phyloP scores from a whole-genome alignment of 257 asterid genomes.

The Fraxinus americana region DNA sequence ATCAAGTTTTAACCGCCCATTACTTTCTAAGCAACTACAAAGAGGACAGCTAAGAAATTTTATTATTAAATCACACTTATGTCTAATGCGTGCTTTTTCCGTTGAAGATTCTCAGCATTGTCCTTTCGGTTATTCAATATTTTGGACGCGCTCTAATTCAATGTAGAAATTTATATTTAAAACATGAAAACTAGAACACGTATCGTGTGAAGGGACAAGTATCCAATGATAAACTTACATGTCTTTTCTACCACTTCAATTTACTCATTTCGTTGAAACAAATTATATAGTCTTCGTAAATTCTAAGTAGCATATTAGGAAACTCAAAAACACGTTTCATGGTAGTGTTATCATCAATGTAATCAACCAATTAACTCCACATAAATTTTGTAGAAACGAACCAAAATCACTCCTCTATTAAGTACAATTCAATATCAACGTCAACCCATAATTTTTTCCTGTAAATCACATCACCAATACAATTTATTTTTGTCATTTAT shows the following conservation, averaged over 20 bases:
- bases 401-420: not conserved
- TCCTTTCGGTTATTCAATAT: not conserved
- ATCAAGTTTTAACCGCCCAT: not conserved
- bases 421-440: not conserved
- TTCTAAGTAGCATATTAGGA: too few species aligned
- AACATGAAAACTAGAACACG: not conserved
- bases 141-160: not conserved
- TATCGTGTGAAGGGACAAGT: not conserved
- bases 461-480: not conserved
- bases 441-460: not conserved
- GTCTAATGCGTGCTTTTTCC: not conserved
- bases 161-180: not conserved
- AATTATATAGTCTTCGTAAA: too few species aligned
- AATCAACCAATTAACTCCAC: not conserved
- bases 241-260: not conserved
- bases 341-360: not conserved
- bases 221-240: not conserved
- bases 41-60: not conserved
- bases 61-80: not conserved
- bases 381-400: too few species aligned
- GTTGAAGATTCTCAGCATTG: not conserved
- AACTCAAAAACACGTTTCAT: too few species aligned
- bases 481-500: not conserved
- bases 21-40: not conserved
- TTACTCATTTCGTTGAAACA: too few species aligned